Evolutionary conservation across 257 asterid genomes (phyloP), one percentile per base, ranked within the genome.

Genomic region (Plantago major): DNA sequence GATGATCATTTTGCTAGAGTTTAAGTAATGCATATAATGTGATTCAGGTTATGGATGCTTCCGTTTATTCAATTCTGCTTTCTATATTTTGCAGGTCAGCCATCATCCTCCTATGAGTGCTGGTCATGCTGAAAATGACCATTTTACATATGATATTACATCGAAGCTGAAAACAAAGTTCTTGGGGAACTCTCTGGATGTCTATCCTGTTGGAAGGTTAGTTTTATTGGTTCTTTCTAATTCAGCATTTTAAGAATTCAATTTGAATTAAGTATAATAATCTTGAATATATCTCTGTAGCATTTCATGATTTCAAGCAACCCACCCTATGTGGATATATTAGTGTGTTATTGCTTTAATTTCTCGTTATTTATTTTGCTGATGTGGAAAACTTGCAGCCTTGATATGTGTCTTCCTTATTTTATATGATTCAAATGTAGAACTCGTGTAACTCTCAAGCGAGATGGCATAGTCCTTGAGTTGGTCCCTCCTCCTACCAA

Each of bases 81-180:
- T 58, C 46, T 47, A 14, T 42, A 26, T 14, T 59, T 52, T 72
- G 45, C 43, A 82, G 88, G 81, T 82, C 55, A 60, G 90, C 66
- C 99, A 93, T 82, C 99, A 93, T 55, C 99, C 99, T 55, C 99
- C 99, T 60, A 93, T 82, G 91, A 83, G 97, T 79, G 97, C 97
- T 17, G 99, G 84, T 49, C 97, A 87, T 79, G 96, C 95, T 60
- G 99, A 93, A 79, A 93, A 89, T 42, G 90, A 87, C 64, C 97
- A 89, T 72, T 93, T 93, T 69, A 64, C 73, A 5, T 93, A 93
- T 75, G 99, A 93, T 15, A 78, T 89, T 65, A 89, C 97, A 13
- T 93, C 99, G 17, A 93, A 93, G 85, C 71, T 93, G 58, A 89
- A 86, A 68, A 87, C 99, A 37, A 87, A 93, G 72, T 85, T 87